These are phyloP conservation scores for Tephrocybe sp. DNA, from an alignment of 768 basidiomycete genomes.

Conservation along the genomic window DNA sequence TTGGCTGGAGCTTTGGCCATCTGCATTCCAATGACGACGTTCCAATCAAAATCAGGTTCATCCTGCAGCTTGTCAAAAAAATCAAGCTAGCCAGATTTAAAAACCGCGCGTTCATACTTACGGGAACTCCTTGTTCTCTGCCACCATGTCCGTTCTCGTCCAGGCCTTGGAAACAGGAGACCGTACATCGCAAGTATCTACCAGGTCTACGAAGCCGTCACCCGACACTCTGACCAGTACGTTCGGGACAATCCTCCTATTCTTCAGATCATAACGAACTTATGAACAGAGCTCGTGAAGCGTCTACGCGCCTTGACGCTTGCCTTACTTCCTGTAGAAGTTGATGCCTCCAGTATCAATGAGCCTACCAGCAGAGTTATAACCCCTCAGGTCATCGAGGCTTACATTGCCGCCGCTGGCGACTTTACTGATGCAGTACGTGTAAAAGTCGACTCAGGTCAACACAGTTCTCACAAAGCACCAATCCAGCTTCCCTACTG, in stretches of 20 bases:
- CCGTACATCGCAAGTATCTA: constrained; percentile 42
- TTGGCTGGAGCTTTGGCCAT: constrained; percentile 30
- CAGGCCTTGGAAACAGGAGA: constrained; percentile 39
- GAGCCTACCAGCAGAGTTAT: constrained; percentile 84
- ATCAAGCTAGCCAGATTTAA: neutral
- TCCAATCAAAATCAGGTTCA: too few relatives aligned
- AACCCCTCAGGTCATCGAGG: constrained; percentile 74
- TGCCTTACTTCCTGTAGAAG: constrained; percentile 78
- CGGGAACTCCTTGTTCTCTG: neutral
- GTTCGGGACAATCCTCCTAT: constrained; percentile 19
- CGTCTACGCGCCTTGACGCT: constrained; percentile 77
- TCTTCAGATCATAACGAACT: neutral
- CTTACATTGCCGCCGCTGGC: constrained; percentile 80
- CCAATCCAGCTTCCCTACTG: constrained; percentile 72
- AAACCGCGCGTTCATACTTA: neutral
- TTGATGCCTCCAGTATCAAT: constrained; percentile 61
- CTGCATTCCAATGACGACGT: constrained; percentile 32
- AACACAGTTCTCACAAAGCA: neutral
- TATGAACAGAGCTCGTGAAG: constrained; percentile 68
- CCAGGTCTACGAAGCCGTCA: constrained; percentile 51
- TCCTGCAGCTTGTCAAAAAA: neutral
- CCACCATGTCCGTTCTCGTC: constrained; percentile 33
- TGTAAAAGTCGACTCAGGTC: neutral
- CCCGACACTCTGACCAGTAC: constrained; percentile 79
- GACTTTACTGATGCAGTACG: constrained; percentile 85